Conservation (phyloP, 345 rosid species). For the Stellera chamaejasme region DNA sequence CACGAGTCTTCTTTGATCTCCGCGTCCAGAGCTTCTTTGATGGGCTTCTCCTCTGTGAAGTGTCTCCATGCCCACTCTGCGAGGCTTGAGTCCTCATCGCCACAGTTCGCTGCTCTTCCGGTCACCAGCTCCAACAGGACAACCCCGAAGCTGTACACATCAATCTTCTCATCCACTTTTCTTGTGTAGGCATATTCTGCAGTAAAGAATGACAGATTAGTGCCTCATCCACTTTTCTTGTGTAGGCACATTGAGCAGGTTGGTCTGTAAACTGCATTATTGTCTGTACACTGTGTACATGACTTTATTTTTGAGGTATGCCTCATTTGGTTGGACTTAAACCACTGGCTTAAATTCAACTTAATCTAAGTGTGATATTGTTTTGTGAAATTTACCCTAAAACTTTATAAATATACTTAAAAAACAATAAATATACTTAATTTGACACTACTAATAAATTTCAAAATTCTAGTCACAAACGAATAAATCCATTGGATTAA, state of each 20-base stretch:
- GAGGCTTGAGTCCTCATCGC: conserved; percentile 62
- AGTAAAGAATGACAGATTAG: neutral
- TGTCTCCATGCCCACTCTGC: conserved; percentile 90
- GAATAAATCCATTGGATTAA: too few relatives aligned
- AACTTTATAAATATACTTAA: too few relatives aligned
- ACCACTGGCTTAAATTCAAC: neutral
- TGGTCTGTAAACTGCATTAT: too few relatives aligned
- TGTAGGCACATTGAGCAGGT: conserved; percentile 33
- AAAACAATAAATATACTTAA: too few relatives aligned
- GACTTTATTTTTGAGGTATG: too few relatives aligned
- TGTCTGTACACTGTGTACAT: too few relatives aligned
- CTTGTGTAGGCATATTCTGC: conserved; percentile 74
- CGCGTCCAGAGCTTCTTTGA: conserved; percentile 42
- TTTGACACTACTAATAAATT: too few relatives aligned
- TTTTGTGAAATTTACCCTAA: too few relatives aligned
- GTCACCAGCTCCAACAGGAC: conserved; percentile 83
- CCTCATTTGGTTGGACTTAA: neutral
- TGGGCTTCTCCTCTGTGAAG: conserved; percentile 35
- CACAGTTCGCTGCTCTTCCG: conserved; percentile 55
- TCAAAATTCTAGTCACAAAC: too few relatives aligned
- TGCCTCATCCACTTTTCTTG: conserved; percentile 57
- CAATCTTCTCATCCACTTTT: conserved; percentile 74
- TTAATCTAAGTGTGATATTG: neutral
- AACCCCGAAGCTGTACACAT: conserved; percentile 87
- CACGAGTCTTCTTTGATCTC: conserved; percentile 40